Base-by-base conservation (phyloP, 805 yeast species). In the Metahyphopichia silvanorum region DNA sequence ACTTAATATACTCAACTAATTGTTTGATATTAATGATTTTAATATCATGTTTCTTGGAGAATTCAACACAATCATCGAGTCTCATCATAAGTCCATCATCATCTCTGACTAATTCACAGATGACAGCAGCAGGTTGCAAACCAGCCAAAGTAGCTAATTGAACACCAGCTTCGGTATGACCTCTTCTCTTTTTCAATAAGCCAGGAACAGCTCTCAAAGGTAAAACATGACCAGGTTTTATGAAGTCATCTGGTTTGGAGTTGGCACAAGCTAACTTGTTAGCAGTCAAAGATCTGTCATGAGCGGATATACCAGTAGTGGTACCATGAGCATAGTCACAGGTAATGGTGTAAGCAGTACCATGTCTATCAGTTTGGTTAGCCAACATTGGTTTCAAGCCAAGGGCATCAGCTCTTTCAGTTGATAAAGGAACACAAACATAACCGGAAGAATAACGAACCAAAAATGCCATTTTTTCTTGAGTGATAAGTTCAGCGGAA, bases 91-190 rank as follows among this genome's bases (percentile, higher is more conserved):
- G 68, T 1, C 98, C 98, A 51, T 93, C 98, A 29, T 79, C 83
- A 44, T 88, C 98, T 37, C 83, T 77, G 16, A 93, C 98, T 46
- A 93, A 69, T 65, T 93, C 99, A 59, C 98, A 86, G 47, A 93
- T 91, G 22, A 84, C 93, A 11, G 85, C 95, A 2, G 87, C 98
- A 2, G 93, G 95, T 42, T 76, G 76, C 46, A 85, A 68, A 0
- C 87, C 88, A 5, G 91, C 73, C 49, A 89, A 68, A 49, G 66
- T 64, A 53, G 95, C 81, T 42, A 93, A 69, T 53, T 91, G 95
- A 6, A 93, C 95, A 17, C 87, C 88, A 12, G 98, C 98, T 64
- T 93, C 99, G 8, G 99, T 93, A 57, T 93, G 99, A 11, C 99
- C 99, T 37, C 85, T 70, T 69, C 99, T 83, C 31, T 66, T 63